Evolutionary conservation across 2,329 filamentous ascomycete genomes (phyloP).

Genomic region (Trichothecium roseum): DNA sequence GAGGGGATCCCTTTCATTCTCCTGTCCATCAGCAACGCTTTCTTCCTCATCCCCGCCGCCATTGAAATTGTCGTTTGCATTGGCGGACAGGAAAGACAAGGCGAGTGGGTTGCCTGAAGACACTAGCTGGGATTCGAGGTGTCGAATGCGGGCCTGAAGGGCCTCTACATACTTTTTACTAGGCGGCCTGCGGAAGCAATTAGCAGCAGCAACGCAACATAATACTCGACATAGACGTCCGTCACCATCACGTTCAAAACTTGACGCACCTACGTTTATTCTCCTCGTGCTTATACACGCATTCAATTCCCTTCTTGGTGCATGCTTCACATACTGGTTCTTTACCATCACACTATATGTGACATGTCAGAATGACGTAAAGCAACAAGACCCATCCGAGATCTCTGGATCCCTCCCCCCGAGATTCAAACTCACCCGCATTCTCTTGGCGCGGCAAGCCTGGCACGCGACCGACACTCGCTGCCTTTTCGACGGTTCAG

Average conservation of each 20-base stretch:
- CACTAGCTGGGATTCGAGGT: conserved; percentile 8
- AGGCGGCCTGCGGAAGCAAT: conserved; percentile 12
- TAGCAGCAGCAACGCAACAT: too few relatives aligned
- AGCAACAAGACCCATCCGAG: not conserved
- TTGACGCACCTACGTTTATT: conserved; percentile 8
- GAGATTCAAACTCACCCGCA: conserved; percentile 5
- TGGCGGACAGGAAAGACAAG: too few relatives aligned
- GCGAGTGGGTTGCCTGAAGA: not conserved
- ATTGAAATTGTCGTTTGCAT: not conserved
- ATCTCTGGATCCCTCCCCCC: not conserved
- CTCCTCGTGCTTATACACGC: conserved; percentile 6
- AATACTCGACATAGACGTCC: too few relatives aligned
- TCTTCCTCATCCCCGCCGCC: conserved; percentile 3
- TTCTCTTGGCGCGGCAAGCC: conserved; percentile 7
- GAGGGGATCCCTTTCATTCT: too few relatives aligned
- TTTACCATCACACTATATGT: conserved; percentile 7
- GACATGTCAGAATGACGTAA: not conserved
- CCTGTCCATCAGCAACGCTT: conserved; percentile 3
- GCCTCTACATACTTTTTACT: conserved; percentile 14
- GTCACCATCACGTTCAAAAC: not conserved
- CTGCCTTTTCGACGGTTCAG: too few relatives aligned
- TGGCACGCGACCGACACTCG: conserved; percentile 10
- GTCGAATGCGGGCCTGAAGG: conserved; percentile 9
- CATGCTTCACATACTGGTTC: conserved; percentile 7
- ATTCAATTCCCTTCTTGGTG: conserved; percentile 4